A percentile compares a stretch with the other conserved stretches of the same genome.
phyloP scores from a whole-genome alignment of 169 alveolate genomes.

The Plasmodium fragile region DNA sequence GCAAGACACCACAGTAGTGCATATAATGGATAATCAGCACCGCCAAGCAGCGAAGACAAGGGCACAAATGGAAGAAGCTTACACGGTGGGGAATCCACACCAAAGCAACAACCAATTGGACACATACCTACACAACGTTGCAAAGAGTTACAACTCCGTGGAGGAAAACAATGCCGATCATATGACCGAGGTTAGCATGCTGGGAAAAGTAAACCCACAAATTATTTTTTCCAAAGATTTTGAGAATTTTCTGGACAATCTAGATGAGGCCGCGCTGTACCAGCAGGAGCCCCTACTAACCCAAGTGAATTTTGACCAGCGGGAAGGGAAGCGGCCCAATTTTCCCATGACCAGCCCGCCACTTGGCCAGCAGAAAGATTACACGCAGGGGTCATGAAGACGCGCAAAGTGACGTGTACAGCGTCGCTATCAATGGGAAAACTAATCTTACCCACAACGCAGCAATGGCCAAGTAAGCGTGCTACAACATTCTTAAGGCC shows the following conservation, averaged over 20 bases:
- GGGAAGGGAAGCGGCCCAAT: constrained; percentile 51
- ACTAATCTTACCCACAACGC: neutral
- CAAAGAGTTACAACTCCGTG: constrained; percentile 4
- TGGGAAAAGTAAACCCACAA: constrained; percentile 29
- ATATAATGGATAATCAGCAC: neutral
- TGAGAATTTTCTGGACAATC: constrained; percentile 59
- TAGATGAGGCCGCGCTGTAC: constrained; percentile 41
- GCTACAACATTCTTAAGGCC: neutral
- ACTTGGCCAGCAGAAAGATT: neutral
- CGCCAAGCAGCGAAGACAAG: neutral
- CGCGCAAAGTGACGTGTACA: neutral
- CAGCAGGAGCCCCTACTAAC: neutral
- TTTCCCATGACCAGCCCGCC: neutral
- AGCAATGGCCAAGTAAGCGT: neutral
- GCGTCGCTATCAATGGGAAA: neutral
- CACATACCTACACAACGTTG: neutral
- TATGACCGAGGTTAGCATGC: neutral
- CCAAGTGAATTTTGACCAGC: neutral
- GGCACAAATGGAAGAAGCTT: neutral
- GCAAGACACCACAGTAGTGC: neutral
- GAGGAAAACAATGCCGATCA: neutral
- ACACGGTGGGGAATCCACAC: neutral
- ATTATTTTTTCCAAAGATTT: constrained; percentile 55
- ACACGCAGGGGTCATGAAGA: neutral
- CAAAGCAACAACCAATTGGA: neutral